Evolutionary conservation across 306 rosid genomes (phyloP).

Genomic region (Prunus mira): DNA sequence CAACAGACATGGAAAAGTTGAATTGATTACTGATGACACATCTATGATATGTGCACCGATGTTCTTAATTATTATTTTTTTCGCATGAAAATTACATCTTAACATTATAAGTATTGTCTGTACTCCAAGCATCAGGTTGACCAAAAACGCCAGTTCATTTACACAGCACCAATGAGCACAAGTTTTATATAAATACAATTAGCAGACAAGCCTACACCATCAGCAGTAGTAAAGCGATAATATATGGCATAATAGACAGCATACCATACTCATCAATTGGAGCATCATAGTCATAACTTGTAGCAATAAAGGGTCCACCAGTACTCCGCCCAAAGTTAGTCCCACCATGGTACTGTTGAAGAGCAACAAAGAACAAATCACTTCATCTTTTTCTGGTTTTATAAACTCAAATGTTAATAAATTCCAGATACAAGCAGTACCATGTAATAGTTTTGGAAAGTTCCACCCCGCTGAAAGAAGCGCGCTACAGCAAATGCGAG

Average conservation of each 20-base stretch:
- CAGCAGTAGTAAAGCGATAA: background rate
- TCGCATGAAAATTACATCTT: constrained; percentile 6
- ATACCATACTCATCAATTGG: constrained; percentile 95
- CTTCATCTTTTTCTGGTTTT: background rate
- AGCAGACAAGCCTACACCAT: constrained; percentile 4
- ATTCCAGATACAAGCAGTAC: constrained; percentile 35
- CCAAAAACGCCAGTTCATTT: background rate
- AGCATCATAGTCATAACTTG: constrained; percentile 94
- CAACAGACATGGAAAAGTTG: constrained; percentile 20
- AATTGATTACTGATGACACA: background rate
- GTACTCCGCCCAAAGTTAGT: constrained; percentile 75
- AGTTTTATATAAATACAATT: background rate
- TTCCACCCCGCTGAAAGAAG: constrained; percentile 89
- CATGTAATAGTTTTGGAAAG: constrained; percentile 92
- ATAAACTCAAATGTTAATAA: background rate
- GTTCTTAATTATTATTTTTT: background rate
- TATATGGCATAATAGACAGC: constrained; percentile 20
- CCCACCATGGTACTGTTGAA: constrained; percentile 90
- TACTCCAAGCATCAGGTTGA: constrained; percentile 8
- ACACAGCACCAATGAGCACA: background rate
- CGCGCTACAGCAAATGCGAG: constrained; percentile 90
- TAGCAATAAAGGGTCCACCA: constrained; percentile 88
- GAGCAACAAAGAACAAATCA: constrained; percentile 30
- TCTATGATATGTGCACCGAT: background rate
- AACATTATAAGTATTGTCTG: background rate